Conservation (phyloP, 805 yeast genomes). For the Wickerhamiella azyma region DNA sequence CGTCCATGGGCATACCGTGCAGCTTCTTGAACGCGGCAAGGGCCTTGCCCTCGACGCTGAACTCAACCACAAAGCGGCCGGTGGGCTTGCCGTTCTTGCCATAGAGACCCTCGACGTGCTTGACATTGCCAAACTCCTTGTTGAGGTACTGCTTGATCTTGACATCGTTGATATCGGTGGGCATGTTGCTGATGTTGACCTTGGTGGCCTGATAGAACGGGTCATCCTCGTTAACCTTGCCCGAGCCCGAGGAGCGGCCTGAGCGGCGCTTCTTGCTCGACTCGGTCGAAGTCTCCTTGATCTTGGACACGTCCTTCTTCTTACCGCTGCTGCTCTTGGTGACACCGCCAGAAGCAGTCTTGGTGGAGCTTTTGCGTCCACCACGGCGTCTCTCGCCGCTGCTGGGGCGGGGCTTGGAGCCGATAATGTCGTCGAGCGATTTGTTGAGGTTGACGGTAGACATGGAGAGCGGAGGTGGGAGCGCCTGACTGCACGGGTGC, state of each 20-base stretch:
- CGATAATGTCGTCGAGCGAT: slow-evolving; percentile 88
- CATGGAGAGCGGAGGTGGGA: background rate
- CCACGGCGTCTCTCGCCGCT: background rate
- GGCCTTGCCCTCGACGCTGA: slow-evolving; percentile 58
- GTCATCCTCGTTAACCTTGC: slow-evolving; percentile 24
- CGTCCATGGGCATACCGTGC: slow-evolving; percentile 89
- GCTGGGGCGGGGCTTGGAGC: slow-evolving; percentile 29
- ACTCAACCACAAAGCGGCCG: slow-evolving; percentile 81
- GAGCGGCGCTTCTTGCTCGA: slow-evolving; percentile 10
- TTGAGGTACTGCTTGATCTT: slow-evolving; percentile 61
- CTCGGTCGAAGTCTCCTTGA: slow-evolving; percentile 10
- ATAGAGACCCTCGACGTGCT: slow-evolving; percentile 56
- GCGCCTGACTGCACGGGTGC: too few species aligned
- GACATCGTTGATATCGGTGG: slow-evolving; percentile 20
- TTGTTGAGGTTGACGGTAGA: slow-evolving; percentile 66
- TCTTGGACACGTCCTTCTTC: slow-evolving; percentile 22
- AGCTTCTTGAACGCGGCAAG: slow-evolving; percentile 65
- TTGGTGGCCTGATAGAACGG: slow-evolving; percentile 45
- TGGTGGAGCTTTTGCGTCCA: slow-evolving; percentile 12
- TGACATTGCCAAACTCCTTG: slow-evolving; percentile 76
- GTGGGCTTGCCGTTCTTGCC: slow-evolving; percentile 80
- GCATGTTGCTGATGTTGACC: slow-evolving; percentile 69
- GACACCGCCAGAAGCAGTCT: slow-evolving; percentile 21
- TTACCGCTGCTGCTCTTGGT: slow-evolving; percentile 17
- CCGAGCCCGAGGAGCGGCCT: slow-evolving; percentile 9